phyloP scores from a whole-genome alignment of 1,284 basidiomycete species.

The Cutaneotrichosporon sp. region DNA sequence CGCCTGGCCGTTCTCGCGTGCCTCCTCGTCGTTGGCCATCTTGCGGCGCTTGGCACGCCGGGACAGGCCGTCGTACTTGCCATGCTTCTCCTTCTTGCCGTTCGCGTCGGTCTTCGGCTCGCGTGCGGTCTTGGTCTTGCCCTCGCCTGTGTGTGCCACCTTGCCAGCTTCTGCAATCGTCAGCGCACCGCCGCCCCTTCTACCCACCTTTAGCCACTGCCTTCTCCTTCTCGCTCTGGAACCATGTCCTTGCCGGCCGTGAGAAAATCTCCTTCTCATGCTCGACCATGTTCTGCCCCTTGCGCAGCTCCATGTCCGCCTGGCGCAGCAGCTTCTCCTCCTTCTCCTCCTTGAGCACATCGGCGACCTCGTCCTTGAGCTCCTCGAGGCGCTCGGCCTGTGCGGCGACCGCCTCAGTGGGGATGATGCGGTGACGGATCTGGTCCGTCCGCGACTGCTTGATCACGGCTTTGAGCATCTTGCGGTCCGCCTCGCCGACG shows the following conservation, averaged over 20 bases:
- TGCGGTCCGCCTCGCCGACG: slow-evolving; percentile 92
- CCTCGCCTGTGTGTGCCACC: slow-evolving; percentile 53
- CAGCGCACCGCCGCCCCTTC: not conserved
- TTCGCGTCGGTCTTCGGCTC: slow-evolving; percentile 14
- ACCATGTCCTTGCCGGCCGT: slow-evolving; percentile 94
- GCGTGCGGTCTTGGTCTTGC: slow-evolving; percentile 47
- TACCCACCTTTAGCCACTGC: slow-evolving; percentile 64
- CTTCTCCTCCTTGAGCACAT: slow-evolving; percentile 83
- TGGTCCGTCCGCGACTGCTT: slow-evolving; percentile 81
- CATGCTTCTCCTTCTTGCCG: slow-evolving; percentile 62
- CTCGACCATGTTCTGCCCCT: slow-evolving; percentile 93
- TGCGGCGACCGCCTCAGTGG: slow-evolving; percentile 67
- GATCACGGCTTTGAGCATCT: slow-evolving; percentile 92
- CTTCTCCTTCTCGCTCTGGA: slow-evolving; percentile 86
- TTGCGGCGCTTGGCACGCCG: slow-evolving; percentile 78
- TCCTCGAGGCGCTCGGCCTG: slow-evolving; percentile 67
- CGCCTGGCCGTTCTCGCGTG: slow-evolving; percentile 54
- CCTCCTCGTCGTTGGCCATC: slow-evolving; percentile 74
- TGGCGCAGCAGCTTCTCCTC: slow-evolving; percentile 86
- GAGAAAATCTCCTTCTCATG: slow-evolving; percentile 92
- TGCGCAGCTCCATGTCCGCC: slow-evolving; percentile 94
- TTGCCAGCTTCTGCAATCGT: slow-evolving; percentile 62
- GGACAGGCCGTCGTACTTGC: slow-evolving; percentile 77
- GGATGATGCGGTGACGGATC: slow-evolving; percentile 83
- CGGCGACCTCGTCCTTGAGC: slow-evolving; percentile 74